Base-by-base conservation (phyloP, 2,329 filamentous ascomycete genomes). In the Pestalotiopsis sp. region DNA sequence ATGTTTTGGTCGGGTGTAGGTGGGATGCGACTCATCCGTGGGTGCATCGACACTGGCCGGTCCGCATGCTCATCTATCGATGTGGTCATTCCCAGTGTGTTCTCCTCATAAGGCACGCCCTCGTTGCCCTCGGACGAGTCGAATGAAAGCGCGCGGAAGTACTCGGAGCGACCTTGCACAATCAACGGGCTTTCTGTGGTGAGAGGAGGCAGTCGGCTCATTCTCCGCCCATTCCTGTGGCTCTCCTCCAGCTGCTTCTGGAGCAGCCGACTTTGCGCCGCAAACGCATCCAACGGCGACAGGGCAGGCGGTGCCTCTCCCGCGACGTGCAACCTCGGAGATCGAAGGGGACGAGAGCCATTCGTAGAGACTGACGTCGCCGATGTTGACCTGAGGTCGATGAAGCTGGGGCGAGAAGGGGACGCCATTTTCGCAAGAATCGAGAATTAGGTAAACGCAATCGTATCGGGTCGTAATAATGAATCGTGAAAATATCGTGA, bases 221-320 rank as follows among this genome's bases (percentile, higher is more conserved):
- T 88, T 68, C 95, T 89, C 72, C 91, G 90, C 64, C 93, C 94
- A 71, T 88, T 88, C 76, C 88, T 90, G 76, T 89, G 88, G 71
- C 89, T 91, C 73, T 96, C 91, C 79, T 97, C 92, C 70, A 99
- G 89, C 80, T 97, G 92, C 81, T 90, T 93, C 52, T 94, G 94
- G 65, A 99, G 87, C 74, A 97, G 83, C 68, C 95, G 91, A 74
- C 95, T 97, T 78, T 98, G 95, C 71, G 95, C 87, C 25, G 95
- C 95, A 78, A 99, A 97, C 62, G 95, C 95, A 85, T 99, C 96
- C 72, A 99, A 88, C 12, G 96, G 96, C 7, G 96, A 98, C 68
- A 98, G 86, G 65, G 96, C 93, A 4, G 96, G 96, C 23, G 96
- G 95, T 1, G 92, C 88, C 74, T 95, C 93, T 70, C 93, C 93